These are phyloP conservation scores for Clonostachys rosea DNA, from an alignment of 2,329 filamentous ascomycete genomes.

Conservation along the genomic window DNA sequence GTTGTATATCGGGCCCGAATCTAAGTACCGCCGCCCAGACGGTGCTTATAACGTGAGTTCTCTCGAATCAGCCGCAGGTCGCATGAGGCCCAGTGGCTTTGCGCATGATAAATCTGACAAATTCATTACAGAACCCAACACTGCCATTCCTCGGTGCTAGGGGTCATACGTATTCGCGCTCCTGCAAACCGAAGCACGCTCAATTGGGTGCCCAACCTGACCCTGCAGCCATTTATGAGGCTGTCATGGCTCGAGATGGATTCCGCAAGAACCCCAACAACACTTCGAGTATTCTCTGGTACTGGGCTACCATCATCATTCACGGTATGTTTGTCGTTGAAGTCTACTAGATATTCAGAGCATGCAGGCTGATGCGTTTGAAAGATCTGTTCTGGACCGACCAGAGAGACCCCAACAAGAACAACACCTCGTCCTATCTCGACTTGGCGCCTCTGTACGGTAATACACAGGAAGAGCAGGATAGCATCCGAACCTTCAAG, in stretches of 20 bases:
- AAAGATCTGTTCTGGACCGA: constrained; percentile 69
- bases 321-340: constrained; percentile 43
- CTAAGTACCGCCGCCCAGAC: constrained; percentile 63
- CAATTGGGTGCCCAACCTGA: constrained; percentile 65
- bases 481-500: constrained; percentile 64
- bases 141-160: constrained; percentile 64
- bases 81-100: background rate
- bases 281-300: constrained; percentile 67
- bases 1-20: constrained; percentile 58
- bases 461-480: constrained; percentile 60
- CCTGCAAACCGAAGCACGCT: constrained; percentile 52
- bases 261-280: constrained; percentile 64
- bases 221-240: constrained; percentile 57
- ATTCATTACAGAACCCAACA: constrained; percentile 48
- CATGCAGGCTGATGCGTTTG: background rate
- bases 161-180: constrained; percentile 62
- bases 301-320: constrained; percentile 70
- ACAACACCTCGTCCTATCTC: constrained; percentile 67
- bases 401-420: constrained; percentile 50
- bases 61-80: too few species aligned
- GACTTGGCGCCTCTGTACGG: constrained; percentile 71
- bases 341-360: too few species aligned
- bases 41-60: constrained; percentile 59
- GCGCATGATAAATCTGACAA: background rate
- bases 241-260: constrained; percentile 46